Percentiles rank a stretch among this genome's conserved stretches.
Conservation (phyloP, 441 rosid genomes). For the Erysimum pusillum region DNA sequence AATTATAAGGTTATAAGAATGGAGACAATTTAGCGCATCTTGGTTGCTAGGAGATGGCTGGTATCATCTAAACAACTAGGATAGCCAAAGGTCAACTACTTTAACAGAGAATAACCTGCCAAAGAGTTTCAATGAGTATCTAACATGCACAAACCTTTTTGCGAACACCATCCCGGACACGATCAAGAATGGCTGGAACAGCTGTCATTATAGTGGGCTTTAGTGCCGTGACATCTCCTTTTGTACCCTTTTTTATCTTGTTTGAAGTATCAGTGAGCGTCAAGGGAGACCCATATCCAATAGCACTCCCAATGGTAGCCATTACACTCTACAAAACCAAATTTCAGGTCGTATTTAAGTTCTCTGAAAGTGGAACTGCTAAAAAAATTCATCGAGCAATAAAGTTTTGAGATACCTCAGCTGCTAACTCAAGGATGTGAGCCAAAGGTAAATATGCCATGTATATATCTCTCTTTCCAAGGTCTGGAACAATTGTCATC, state of each 20-base stretch:
- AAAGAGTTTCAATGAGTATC: constrained; percentile 10
- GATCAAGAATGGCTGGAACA: constrained; percentile 99
- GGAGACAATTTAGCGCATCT: not conserved
- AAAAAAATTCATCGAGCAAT: constrained; percentile 17
- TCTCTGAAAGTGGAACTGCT: constrained; percentile 20
- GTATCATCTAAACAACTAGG: constrained; percentile 8
- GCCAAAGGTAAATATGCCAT: constrained; percentile 95
- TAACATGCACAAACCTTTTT: constrained; percentile 72
- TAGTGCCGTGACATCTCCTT: constrained; percentile 86
- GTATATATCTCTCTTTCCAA: constrained; percentile 85
- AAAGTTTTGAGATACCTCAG: constrained; percentile 67
- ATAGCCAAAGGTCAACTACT: constrained; percentile 13
- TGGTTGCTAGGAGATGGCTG: constrained; percentile 12
- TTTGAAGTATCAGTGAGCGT: constrained; percentile 96
- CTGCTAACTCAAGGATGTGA: constrained; percentile 95
- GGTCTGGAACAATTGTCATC: constrained; percentile 89
- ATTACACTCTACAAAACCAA: constrained; percentile 65
- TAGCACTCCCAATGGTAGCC: constrained; percentile 87
- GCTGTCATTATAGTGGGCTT: constrained; percentile 95
- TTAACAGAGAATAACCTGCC: not conserved
- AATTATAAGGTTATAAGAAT: constrained; percentile 6
- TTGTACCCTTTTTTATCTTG: constrained; percentile 91
- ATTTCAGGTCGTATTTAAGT: constrained; percentile 23
- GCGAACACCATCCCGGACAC: constrained; percentile 95
- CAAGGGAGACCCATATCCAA: constrained; percentile 95